Conservation (phyloP, 768 basidiomycete genomes). For the Phallus indusiatus region DNA sequence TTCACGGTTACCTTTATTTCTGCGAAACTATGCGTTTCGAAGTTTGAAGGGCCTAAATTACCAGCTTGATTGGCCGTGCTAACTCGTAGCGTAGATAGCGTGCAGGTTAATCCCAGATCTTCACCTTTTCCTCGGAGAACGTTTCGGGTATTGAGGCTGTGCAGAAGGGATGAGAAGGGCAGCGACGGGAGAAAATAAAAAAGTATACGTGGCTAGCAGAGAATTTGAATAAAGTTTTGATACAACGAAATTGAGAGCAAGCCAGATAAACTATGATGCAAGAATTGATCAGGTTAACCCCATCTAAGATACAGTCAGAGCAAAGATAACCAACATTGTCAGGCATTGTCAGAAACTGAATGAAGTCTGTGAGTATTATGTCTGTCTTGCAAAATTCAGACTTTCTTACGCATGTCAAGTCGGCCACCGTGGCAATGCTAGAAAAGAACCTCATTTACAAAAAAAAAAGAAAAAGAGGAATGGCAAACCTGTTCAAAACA, state of each 20-base stretch:
- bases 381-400: neutral
- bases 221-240: conserved; percentile 45
- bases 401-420: conserved; percentile 29
- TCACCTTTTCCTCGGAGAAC: conserved; percentile 25
- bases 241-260: conserved; percentile 21
- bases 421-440: conserved; percentile 38
- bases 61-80: too few relatives aligned
- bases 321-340: conserved; percentile 41
- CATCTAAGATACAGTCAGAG: too few relatives aligned
- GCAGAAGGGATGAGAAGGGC: neutral
- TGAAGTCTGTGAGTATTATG: neutral
- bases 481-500: conserved; percentile 26
- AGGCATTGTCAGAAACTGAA: conserved; percentile 37
- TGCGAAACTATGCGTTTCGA: too few relatives aligned
- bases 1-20: too few relatives aligned
- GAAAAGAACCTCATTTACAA: conserved; percentile 6
- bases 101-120: neutral
- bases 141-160: conserved; percentile 38
- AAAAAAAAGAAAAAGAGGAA: neutral
- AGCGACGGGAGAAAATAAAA: neutral
- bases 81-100: too few relatives aligned
- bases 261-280: conserved; percentile 5
- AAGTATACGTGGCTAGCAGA: conserved; percentile 35
- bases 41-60: too few relatives aligned
- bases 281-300: neutral